A percentile compares a stretch with the other conserved stretches of the same genome.
Evolutionary conservation across 2,329 filamentous ascomycete species (phyloP).

Genomic region (Apiospora aurea): DNA sequence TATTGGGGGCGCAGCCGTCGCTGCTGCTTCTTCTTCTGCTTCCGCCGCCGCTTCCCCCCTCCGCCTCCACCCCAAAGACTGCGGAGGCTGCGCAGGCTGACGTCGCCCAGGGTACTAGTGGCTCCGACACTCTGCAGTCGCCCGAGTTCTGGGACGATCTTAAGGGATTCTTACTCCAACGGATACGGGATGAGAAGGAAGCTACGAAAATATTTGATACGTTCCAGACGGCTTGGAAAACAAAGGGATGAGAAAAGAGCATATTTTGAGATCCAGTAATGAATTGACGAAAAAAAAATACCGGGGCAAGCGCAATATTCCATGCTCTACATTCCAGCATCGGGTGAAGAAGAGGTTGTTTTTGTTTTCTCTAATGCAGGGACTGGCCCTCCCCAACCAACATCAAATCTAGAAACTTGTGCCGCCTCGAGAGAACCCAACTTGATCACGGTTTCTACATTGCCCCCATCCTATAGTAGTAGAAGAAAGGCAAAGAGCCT

Average conservation of each 20-base stretch:
- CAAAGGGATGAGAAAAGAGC: slow-evolving; percentile 45
- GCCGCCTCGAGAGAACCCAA: slow-evolving; percentile 23
- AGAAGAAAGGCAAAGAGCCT: slow-evolving; percentile 18
- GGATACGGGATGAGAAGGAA: slow-evolving; percentile 73
- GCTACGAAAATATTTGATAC: slow-evolving; percentile 69
- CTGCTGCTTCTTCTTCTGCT: slow-evolving; percentile 41
- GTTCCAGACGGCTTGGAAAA: slow-evolving; percentile 77
- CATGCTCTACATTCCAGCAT: slow-evolving; percentile 38
- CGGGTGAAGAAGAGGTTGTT: slow-evolving; percentile 31
- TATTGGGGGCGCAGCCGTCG: slow-evolving; percentile 71
- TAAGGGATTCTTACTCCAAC: slow-evolving; percentile 78
- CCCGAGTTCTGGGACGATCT: slow-evolving; percentile 89
- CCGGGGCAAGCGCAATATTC: slow-evolving; percentile 25
- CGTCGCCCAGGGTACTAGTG: slow-evolving; percentile 60
- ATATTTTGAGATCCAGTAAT: slow-evolving; percentile 20
- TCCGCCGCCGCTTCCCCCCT: slow-evolving; percentile 51
- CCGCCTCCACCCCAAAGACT: slow-evolving; percentile 46
- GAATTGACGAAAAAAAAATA: slow-evolving; percentile 20
- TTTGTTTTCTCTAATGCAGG: slow-evolving; percentile 40
- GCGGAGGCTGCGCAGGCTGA: slow-evolving; percentile 50
- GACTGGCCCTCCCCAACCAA: slow-evolving; percentile 37
- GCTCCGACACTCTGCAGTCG: slow-evolving; percentile 67
- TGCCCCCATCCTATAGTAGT: slow-evolving; percentile 16
- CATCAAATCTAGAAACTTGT: slow-evolving; percentile 43
- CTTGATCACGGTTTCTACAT: slow-evolving; percentile 8